Conservation (phyloP, 2,329 filamentous ascomycete genomes). For the Leptodontidium sp. region DNA sequence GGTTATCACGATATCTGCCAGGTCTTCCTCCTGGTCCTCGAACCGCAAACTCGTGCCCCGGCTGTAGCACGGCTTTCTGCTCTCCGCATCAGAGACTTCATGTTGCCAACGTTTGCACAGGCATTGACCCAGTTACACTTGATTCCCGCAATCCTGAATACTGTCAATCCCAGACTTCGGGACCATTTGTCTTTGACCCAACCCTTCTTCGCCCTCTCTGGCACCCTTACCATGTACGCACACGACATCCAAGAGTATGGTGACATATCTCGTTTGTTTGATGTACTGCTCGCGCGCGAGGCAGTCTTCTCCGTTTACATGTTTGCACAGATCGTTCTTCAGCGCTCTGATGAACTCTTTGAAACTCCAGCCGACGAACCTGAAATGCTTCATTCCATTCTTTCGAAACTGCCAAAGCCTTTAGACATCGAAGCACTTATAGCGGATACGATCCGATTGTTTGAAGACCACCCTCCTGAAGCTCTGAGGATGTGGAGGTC, state of each 20-base stretch:
- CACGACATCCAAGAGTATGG: conserved; percentile 92
- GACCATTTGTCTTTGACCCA: conserved; percentile 79
- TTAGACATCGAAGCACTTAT: conserved; percentile 85
- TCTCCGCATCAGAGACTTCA: conserved; percentile 94
- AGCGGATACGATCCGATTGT: conserved; percentile 68
- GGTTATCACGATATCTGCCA: conserved; percentile 99
- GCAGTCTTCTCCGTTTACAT: conserved; percentile 92
- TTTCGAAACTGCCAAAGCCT: conserved; percentile 85
- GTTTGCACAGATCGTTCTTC: conserved; percentile 87
- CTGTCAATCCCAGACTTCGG: conserved; percentile 75
- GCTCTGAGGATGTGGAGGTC: conserved; percentile 73
- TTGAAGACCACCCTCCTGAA: conserved; percentile 74
- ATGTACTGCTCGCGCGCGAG: conserved; percentile 86
- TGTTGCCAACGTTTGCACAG: conserved; percentile 87
- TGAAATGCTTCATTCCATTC: conserved; percentile 88
- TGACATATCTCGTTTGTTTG: conserved; percentile 90
- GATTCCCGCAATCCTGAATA: conserved; percentile 80
- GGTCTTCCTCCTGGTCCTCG: conserved; percentile 88
- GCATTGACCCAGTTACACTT: conserved; percentile 86
- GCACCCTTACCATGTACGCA: conserved; percentile 93
- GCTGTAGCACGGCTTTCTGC: conserved; percentile 84
- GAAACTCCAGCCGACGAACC: conserved; percentile 83
- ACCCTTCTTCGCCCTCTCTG: conserved; percentile 93
- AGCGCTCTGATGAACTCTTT: conserved; percentile 83
- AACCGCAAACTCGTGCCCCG: conserved; percentile 63